phyloP scores from a whole-genome alignment of 2,329 filamentous ascomycete genomes.

The Aureobasidium lini region DNA sequence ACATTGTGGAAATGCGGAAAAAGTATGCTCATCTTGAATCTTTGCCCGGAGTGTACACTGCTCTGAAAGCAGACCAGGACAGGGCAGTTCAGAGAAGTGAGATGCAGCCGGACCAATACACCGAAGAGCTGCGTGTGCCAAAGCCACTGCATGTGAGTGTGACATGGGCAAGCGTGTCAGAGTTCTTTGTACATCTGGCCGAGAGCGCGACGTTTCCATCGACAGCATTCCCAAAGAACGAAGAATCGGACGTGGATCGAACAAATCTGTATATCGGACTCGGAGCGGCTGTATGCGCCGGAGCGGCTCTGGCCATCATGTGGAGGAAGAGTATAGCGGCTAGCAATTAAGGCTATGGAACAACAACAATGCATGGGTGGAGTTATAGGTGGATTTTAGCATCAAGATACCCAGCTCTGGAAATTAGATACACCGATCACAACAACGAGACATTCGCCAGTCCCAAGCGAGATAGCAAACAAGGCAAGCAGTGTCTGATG shows the following conservation, averaged over 20 bases:
- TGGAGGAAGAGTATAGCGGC: constrained; percentile 39
- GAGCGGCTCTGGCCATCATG: constrained; percentile 51
- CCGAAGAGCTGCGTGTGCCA: constrained; percentile 74
- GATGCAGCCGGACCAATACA: constrained; percentile 87
- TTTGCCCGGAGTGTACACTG: constrained; percentile 86
- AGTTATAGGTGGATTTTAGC: constrained; percentile 5
- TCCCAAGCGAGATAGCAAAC: not conserved
- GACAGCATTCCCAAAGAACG: constrained; percentile 78
- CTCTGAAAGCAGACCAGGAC: constrained; percentile 89
- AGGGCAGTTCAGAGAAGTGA: constrained; percentile 94
- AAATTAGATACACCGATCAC: not conserved
- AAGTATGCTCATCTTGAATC: constrained; percentile 78
- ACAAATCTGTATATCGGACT: constrained; percentile 80
- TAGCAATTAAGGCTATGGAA: not conserved
- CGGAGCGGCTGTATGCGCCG: constrained; percentile 58
- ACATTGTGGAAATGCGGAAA: constrained; percentile 73
- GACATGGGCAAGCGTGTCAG: constrained; percentile 87
- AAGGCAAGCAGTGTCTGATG: not conserved
- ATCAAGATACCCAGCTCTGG: constrained; percentile 12
- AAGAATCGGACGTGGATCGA: constrained; percentile 77
- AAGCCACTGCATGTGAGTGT: constrained; percentile 91
- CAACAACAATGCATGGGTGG: not conserved
- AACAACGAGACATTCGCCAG: not conserved
- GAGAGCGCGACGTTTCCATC: constrained; percentile 88
- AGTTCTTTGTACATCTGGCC: constrained; percentile 85